phyloP scores from a whole-genome alignment of 148 eudicot species.

The Arctostaphylos glauca region DNA sequence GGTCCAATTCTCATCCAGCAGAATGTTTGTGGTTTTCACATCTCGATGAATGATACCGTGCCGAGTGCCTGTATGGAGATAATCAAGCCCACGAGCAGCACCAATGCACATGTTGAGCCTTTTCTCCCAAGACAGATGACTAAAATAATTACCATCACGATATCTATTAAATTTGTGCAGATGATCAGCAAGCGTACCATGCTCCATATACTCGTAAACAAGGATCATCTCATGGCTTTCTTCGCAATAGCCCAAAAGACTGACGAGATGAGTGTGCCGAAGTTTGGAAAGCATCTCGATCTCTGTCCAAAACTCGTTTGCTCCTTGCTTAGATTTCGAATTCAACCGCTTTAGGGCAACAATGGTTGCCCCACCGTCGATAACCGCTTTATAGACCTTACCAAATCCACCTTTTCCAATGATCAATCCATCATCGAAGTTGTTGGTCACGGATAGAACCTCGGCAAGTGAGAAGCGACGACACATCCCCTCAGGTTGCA shows the following conservation, averaged over 20 bases:
- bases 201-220: slow-evolving; percentile 36
- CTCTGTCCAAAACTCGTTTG: slow-evolving; percentile 21
- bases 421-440: slow-evolving; percentile 12
- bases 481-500: neutral
- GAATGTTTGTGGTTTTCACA: slow-evolving; percentile 36
- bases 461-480: slow-evolving; percentile 20
- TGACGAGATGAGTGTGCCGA: slow-evolving; percentile 26
- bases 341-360: slow-evolving; percentile 18
- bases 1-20: slow-evolving; percentile 32
- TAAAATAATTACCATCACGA: neutral
- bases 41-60: slow-evolving; percentile 21
- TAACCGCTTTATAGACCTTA: slow-evolving; percentile 20
- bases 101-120: slow-evolving; percentile 31
- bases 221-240: slow-evolving; percentile 36
- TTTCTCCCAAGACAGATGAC: slow-evolving; percentile 16
- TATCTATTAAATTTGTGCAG: slow-evolving; percentile 17
- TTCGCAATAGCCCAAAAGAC: slow-evolving; percentile 40
- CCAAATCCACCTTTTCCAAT: slow-evolving; percentile 25
- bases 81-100: slow-evolving; percentile 27
- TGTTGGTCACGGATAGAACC: slow-evolving; percentile 15
- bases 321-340: slow-evolving; percentile 18
- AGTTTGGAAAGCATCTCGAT: slow-evolving; percentile 21
- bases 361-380: neutral
- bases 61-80: neutral
- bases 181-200: slow-evolving; percentile 37